Evolutionary conservation across 495 filamentous ascomycete genomes (phyloP).

Genomic region (Aspergillus saccharolyticus): DNA sequence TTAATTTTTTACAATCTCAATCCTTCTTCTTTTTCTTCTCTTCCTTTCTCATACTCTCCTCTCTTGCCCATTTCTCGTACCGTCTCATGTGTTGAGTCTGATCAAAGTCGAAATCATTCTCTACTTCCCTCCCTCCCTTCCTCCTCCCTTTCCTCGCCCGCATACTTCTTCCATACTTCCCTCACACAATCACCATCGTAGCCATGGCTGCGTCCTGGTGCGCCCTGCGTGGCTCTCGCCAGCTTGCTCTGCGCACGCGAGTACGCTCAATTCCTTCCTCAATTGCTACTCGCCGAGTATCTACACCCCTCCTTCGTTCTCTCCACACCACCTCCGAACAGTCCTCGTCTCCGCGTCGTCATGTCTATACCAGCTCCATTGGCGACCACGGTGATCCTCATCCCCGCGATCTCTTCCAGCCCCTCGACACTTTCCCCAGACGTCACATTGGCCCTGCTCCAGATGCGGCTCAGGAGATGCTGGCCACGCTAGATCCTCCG

Average conservation of each 20-base stretch:
- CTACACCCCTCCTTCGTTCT: slow-evolving; percentile 26
- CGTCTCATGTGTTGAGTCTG: slow-evolving; percentile 5
- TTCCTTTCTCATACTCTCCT: background rate
- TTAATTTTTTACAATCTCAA: slow-evolving; percentile 5
- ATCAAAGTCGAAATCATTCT: background rate
- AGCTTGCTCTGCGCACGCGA: slow-evolving; percentile 38
- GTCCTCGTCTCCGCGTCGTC: slow-evolving; percentile 24
- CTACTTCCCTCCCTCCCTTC: slow-evolving; percentile 2
- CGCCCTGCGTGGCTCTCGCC: slow-evolving; percentile 40
- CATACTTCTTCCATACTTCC: background rate
- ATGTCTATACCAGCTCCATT: slow-evolving; percentile 39
- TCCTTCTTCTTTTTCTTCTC: slow-evolving; percentile 20
- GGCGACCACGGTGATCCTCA: slow-evolving; percentile 40
- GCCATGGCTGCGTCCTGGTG: slow-evolving; percentile 42
- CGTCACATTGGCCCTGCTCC: slow-evolving; percentile 93
- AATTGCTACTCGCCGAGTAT: slow-evolving; percentile 26
- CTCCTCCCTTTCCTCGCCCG: background rate
- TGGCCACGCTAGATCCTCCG: slow-evolving; percentile 73
- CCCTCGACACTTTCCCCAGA: slow-evolving; percentile 65
- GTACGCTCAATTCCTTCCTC: slow-evolving; percentile 26
- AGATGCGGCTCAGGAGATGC: slow-evolving; percentile 69
- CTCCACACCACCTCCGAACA: slow-evolving; percentile 27
- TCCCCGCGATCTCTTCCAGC: slow-evolving; percentile 42
- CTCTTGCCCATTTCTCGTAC: background rate
- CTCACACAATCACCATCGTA: slow-evolving; percentile 12